A percentile compares a stretch with the other conserved stretches of the same genome.
phyloP scores from a whole-genome alignment of 331 rosid genomes.

The Malus hybrid region DNA sequence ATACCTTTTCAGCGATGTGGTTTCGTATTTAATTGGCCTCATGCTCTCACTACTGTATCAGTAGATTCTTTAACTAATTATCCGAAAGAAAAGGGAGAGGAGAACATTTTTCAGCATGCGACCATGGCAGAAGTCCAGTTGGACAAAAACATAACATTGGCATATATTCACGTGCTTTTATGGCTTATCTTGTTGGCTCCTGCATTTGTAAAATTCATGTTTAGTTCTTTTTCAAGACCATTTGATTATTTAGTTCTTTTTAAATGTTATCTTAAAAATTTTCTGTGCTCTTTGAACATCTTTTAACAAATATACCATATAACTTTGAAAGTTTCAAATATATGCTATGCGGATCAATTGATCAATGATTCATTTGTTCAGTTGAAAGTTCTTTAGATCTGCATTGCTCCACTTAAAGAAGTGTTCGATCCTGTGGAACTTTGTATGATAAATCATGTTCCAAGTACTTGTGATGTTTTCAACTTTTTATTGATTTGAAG shows the following conservation, averaged over 20 bases:
- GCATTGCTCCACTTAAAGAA: too few relatives aligned
- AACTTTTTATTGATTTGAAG: not conserved
- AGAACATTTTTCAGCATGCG: slow-evolving; percentile 11
- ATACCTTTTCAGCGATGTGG: slow-evolving; percentile 45
- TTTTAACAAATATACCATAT: too few relatives aligned
- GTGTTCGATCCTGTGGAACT: too few relatives aligned
- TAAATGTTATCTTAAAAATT: not conserved
- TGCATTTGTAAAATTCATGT: not conserved
- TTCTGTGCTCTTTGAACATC: too few relatives aligned
- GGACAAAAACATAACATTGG: slow-evolving; percentile 8
- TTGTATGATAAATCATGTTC: too few relatives aligned
- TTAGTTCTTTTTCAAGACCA: not conserved
- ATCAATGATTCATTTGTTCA: too few relatives aligned
- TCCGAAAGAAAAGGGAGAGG: not conserved
- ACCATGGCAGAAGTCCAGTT: slow-evolving; percentile 13
- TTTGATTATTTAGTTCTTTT: too few relatives aligned
- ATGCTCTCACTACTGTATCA: not conserved
- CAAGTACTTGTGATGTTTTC: too few relatives aligned
- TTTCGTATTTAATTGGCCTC: slow-evolving; percentile 16
- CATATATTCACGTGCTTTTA: slow-evolving; percentile 25
- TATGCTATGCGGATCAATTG: too few relatives aligned
- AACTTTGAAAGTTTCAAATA: too few relatives aligned
- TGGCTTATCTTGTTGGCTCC: slow-evolving; percentile 10
- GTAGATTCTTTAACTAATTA: slow-evolving; percentile 17
- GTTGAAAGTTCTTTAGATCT: too few relatives aligned